phyloP scores from a whole-genome alignment of 768 basidiomycete species.

The Auricularia heimuer region DNA sequence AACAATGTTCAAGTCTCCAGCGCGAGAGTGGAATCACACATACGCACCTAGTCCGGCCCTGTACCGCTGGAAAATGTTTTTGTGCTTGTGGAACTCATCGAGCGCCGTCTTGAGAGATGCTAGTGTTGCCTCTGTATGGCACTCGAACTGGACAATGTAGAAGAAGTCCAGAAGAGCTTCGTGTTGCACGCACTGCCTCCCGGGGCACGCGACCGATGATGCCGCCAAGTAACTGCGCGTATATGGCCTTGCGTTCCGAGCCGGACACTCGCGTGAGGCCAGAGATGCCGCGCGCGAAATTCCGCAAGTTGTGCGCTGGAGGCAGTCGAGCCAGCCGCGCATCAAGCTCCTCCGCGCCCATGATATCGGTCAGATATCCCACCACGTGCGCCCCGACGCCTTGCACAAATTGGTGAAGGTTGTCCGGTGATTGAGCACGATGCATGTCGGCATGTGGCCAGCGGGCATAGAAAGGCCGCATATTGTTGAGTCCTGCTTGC shows the following conservation, averaged over 20 bases:
- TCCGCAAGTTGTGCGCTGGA: neutral
- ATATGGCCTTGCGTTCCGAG: conserved; percentile 8
- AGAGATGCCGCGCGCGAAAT: conserved; percentile 10
- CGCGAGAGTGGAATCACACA: neutral
- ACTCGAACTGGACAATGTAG: neutral
- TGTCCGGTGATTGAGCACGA: conserved; percentile 9
- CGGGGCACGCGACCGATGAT: neutral
- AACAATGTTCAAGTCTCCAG: neutral
- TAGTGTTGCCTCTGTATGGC: neutral
- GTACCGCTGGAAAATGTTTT: conserved; percentile 20
- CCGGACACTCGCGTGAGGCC: conserved; percentile 8
- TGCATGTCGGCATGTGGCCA: conserved; percentile 12
- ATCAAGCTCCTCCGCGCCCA: conserved; percentile 19
- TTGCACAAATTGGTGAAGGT: conserved; percentile 15
- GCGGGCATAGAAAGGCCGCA: conserved; percentile 10
- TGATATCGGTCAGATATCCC: conserved; percentile 5
- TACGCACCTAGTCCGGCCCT: conserved; percentile 17
- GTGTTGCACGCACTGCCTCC: conserved; percentile 11
- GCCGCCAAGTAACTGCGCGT: neutral
- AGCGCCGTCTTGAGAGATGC: neutral
- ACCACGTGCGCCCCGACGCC: conserved; percentile 10
- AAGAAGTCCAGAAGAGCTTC: conserved; percentile 17
- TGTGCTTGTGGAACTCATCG: neutral
- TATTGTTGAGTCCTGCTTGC: neutral
- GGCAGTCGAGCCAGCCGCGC: conserved; percentile 8